phyloP scores from a whole-genome alignment of 768 basidiomycete genomes.

The Pleurotus salmoneostramineus region DNA sequence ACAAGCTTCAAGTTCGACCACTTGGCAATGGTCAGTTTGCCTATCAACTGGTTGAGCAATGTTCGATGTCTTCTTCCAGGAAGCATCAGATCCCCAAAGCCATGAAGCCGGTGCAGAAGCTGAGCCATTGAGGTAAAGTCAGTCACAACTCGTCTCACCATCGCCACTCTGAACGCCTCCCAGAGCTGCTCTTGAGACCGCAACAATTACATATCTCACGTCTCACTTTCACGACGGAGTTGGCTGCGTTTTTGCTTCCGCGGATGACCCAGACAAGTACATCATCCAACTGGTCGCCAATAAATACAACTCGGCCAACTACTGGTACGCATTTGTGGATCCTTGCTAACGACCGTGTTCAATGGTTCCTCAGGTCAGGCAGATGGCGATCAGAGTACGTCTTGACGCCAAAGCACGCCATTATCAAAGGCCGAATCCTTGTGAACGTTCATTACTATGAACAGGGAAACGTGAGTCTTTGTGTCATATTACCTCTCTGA shows the following conservation, averaged over 20 bases:
- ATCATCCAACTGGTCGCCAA: constrained; percentile 88
- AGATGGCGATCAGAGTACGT: constrained; percentile 90
- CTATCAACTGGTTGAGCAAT: constrained; percentile 6
- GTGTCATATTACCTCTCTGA: too few species aligned
- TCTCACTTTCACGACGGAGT: constrained; percentile 86
- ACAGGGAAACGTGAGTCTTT: constrained; percentile 77
- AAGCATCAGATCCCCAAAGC: constrained; percentile 69
- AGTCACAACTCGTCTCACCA: neutral
- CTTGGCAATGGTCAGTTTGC: constrained; percentile 55
- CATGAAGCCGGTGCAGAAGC: constrained; percentile 58
- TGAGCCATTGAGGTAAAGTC: constrained; percentile 70
- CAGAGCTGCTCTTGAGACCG: constrained; percentile 69
- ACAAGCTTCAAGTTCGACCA: constrained; percentile 85
- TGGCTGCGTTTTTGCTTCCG: constrained; percentile 62
- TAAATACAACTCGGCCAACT: constrained; percentile 92
- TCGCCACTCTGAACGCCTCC: neutral
- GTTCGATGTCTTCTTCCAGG: constrained; percentile 36
- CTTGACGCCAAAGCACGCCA: constrained; percentile 61
- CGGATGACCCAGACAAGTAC: constrained; percentile 42
- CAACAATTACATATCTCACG: constrained; percentile 62
- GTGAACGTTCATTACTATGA: constrained; percentile 97
- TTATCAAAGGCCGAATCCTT: constrained; percentile 67
- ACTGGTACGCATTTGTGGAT: constrained; percentile 55
- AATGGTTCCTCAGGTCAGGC: constrained; percentile 64
- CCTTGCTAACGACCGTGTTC: neutral